These are phyloP conservation scores for Brassica hybrid DNA, from an alignment of 441 rosid species.

Conservation along the genomic window DNA sequence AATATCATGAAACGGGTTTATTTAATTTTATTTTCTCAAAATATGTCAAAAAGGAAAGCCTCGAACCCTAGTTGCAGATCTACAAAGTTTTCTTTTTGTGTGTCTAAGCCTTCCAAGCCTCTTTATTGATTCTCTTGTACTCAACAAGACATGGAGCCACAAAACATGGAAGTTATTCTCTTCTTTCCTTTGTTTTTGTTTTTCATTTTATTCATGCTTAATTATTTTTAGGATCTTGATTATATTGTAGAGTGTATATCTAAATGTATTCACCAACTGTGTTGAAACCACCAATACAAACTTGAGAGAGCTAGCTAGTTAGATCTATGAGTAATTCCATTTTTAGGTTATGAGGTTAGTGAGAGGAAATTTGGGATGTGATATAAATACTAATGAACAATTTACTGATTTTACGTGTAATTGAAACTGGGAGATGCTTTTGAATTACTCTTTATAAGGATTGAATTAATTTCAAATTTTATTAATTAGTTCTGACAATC, in stretches of 20 bases:
- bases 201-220: constrained; percentile 47
- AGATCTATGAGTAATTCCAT: constrained; percentile 19
- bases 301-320: constrained; percentile 3
- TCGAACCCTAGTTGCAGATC: constrained; percentile 64
- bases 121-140: constrained; percentile 42
- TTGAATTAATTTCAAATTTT: background rate
- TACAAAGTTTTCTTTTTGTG: constrained; percentile 50
- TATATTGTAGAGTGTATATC: background rate
- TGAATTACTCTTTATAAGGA: background rate
- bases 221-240: constrained; percentile 8
- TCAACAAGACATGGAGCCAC: constrained; percentile 50
- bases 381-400: constrained; percentile 24
- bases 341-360: constrained; percentile 3
- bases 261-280: constrained; percentile 15
- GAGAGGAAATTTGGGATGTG: constrained; percentile 27
- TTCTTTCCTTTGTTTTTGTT: constrained; percentile 33
- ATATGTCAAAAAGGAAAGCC: constrained; percentile 45
- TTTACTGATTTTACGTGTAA: constrained; percentile 24
- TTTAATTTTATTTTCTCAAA: constrained; percentile 45
- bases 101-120: constrained; percentile 16
- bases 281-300: background rate
- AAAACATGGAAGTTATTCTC: constrained; percentile 45
- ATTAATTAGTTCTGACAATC: constrained; percentile 29
- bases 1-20: constrained; percentile 25
- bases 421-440: constrained; percentile 2